Evolutionary conservation across 2,329 filamentous ascomycete genomes (phyloP).

Genomic region (Mycosphaerella sp.): DNA sequence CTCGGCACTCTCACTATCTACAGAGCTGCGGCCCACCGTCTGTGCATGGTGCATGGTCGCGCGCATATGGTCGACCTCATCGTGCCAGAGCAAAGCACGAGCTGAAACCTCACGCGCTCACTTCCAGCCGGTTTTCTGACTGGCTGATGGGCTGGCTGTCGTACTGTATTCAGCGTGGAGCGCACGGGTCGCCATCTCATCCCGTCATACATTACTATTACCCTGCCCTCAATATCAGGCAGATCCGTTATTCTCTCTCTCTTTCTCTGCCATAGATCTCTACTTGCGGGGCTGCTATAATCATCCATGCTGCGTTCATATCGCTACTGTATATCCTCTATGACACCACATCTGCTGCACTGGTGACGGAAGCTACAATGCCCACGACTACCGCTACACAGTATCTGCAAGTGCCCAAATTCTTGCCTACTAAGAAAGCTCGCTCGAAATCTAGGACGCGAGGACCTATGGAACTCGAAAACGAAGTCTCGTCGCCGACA

Average conservation of each 20-base stretch:
- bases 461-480: conserved; percentile 20
- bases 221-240: neutral
- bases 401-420: conserved; percentile 36
- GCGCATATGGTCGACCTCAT: conserved; percentile 17
- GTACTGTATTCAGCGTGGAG: neutral
- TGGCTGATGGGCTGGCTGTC: conserved; percentile 3
- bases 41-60: neutral
- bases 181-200: neutral
- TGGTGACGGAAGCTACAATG: conserved; percentile 19
- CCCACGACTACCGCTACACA: conserved; percentile 24
- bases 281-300: neutral
- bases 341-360: conserved; percentile 7
- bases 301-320: conserved; percentile 1
- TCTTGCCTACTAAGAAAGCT: conserved; percentile 30
- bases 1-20: conserved; percentile 17
- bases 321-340: neutral
- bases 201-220: conserved; percentile 13
- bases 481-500: conserved; percentile 22
- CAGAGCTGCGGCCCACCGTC: neutral
- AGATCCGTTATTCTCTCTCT: neutral
- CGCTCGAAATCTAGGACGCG: conserved; percentile 32
- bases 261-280: neutral
- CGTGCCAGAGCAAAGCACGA: conserved; percentile 8
- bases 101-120: conserved; percentile 11
- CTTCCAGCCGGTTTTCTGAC: conserved; percentile 6